These are phyloP conservation scores for Bryoerythrophyllum caledonicum DNA, from an alignment of 225 moss, liverwort and hornwort species.

Conservation along the genomic window DNA sequence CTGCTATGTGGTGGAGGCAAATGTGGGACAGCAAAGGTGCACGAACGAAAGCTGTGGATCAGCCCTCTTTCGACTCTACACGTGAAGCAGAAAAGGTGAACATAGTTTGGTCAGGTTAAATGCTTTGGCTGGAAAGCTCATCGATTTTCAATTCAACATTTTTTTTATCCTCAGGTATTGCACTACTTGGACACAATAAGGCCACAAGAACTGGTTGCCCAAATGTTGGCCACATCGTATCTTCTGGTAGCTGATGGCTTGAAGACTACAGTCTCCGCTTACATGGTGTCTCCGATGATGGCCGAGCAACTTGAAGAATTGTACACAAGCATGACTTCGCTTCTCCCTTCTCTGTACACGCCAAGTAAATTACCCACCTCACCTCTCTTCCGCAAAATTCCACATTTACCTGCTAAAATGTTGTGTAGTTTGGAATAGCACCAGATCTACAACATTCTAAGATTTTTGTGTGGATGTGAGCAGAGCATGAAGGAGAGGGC, in stretches of 20 bases:
- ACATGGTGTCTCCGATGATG: constrained; percentile 52
- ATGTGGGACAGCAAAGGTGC: constrained; percentile 61
- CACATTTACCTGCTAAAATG: background rate
- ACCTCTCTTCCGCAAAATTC: background rate
- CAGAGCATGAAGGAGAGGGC: constrained; percentile 52
- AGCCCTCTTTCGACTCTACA: constrained; percentile 64
- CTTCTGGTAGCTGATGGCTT: constrained; percentile 71
- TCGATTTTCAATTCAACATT: background rate
- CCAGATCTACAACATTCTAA: background rate
- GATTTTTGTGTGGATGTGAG: constrained; percentile 15
- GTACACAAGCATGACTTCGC: constrained; percentile 52
- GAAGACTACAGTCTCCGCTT: constrained; percentile 50
- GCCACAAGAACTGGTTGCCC: constrained; percentile 85
- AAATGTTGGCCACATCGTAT: constrained; percentile 80
- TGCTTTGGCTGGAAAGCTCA: background rate
- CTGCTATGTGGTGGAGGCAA: constrained; percentile 68
- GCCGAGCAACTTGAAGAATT: constrained; percentile 59
- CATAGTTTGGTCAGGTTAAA: background rate
- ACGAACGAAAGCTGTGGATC: constrained; percentile 49
- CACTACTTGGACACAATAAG: constrained; percentile 89
- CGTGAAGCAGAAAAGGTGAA: constrained; percentile 93
- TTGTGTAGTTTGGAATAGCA: background rate
- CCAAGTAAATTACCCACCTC: constrained; percentile 42
- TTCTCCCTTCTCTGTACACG: constrained; percentile 59
- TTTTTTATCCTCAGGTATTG: constrained; percentile 62